Base-by-base conservation (phyloP, 495 filamentous ascomycete species). In the Annulohypoxylon moriforme region DNA sequence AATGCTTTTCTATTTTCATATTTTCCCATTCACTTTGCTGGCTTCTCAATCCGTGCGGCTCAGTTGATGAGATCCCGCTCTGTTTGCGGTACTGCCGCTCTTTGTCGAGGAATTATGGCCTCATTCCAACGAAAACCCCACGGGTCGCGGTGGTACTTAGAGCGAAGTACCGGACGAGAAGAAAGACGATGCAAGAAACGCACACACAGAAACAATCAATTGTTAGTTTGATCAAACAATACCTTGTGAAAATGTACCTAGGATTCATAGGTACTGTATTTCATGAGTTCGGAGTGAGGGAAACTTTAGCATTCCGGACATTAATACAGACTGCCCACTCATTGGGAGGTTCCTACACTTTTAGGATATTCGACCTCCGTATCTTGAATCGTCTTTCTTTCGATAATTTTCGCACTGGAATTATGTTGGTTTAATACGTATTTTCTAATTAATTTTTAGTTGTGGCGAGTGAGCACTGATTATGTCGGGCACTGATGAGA, bases 81-180 rank as follows among this genome's bases (percentile, higher is more conserved):
- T 38, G 68, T 65, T 70, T 70, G 53, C 68, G 61, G 60, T 27
- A 18, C 18, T 18, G 20, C 22, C 46, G 47, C 56, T 31, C 61
- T 70, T 70, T 70, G 68, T 70, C 38, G 47, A 60, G 55, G 44
- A 42, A 36, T 36, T 24, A 47, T 44, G 52, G 42, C 50, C 27
- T 40, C 67, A 69, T 69, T 69, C 67, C 67, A 64, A 29, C n/a
- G 10, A 16, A 31, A 22, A 11, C 56, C 56, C 33, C 42, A 62
- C 52, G 34, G 25, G 47, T 61, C 55, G 16, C 14, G 50, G 31
- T 18, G 27, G 29, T 44, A 57, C 24, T 13, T 38, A 22, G 27
- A 25, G 22, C 53, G 33, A 31, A 64, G 33, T 55, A 44, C 27
- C 56, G 42, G 67, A 52, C n/a, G 31, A 0, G 10, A 25, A 55